phyloP scores from a whole-genome alignment of 2,329 filamentous ascomycete genomes.

The Alternaria sp. region DNA sequence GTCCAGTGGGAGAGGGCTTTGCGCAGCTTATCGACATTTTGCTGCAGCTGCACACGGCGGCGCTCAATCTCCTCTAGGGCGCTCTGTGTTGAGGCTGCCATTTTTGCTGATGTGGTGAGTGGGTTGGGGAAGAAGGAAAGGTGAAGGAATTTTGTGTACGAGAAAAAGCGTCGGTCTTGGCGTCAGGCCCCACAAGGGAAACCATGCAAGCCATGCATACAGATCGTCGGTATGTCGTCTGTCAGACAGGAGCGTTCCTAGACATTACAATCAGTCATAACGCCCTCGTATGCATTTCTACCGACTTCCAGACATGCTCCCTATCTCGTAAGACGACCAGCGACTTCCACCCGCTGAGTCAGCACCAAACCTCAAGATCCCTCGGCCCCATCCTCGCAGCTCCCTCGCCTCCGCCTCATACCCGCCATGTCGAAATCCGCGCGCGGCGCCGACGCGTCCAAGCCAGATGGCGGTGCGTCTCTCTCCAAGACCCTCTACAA shows the following conservation, averaged over 20 bases:
- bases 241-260: neutral
- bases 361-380: constrained; percentile 8
- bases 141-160: constrained; percentile 13
- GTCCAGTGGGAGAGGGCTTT: constrained; percentile 86
- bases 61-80: constrained; percentile 73
- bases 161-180: constrained; percentile 20
- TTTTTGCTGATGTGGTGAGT: constrained; percentile 13
- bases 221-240: neutral
- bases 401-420: constrained; percentile 10
- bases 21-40: constrained; percentile 74
- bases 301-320: neutral
- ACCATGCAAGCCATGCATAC: constrained; percentile 11
- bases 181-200: constrained; percentile 23
- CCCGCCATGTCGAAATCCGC: constrained; percentile 45
- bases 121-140: neutral
- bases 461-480: constrained; percentile 49
- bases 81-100: constrained; percentile 48
- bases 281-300: neutral
- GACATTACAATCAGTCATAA: neutral
- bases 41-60: constrained; percentile 76
- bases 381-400: neutral
- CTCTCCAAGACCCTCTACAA: constrained; percentile 39
- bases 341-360: constrained; percentile 18
- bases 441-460: constrained; percentile 38
- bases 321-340: neutral